A percentile compares a stretch with the other conserved stretches of the same genome.
phyloP scores from a whole-genome alignment of 768 basidiomycete genomes.

The Inosperma sp. region DNA sequence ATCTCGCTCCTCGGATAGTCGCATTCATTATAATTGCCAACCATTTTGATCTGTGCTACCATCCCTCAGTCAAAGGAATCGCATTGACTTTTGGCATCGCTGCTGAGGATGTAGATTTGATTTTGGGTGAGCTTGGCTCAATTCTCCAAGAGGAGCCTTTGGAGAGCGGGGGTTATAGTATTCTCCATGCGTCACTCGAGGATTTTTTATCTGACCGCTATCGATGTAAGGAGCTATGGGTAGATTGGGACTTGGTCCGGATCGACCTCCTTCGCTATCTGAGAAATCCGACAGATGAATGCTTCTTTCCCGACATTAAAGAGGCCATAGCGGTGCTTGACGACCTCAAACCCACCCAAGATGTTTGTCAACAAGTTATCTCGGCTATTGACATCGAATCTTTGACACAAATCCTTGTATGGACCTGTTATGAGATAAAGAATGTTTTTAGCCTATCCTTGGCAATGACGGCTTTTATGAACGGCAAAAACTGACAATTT shows the following conservation, averaged over 20 bases:
- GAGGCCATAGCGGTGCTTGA: not conserved
- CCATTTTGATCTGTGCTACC: not conserved
- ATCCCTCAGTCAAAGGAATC: not conserved
- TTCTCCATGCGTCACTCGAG: not conserved
- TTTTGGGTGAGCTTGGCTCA: constrained; percentile 1
- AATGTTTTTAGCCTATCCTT: not conserved
- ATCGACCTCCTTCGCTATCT: constrained; percentile 2
- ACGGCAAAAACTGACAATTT: not conserved
- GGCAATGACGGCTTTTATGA: not conserved
- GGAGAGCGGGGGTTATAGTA: not conserved
- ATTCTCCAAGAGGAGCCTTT: not conserved
- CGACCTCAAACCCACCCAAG: not conserved
- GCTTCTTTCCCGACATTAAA: no score
- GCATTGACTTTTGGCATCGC: not conserved
- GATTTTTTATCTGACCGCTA: not conserved
- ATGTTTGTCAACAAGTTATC: not conserved
- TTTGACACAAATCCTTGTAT: not conserved
- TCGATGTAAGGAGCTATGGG: not conserved
- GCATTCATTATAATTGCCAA: not conserved
- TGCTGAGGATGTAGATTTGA: not conserved
- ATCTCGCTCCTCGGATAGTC: not conserved
- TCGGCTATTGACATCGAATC: not conserved
- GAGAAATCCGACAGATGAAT: no score
- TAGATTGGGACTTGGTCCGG: not conserved
- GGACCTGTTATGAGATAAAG: not conserved